Base-by-base conservation (phyloP, 768 basidiomycete genomes). In the Kwoniella shandongensis region DNA sequence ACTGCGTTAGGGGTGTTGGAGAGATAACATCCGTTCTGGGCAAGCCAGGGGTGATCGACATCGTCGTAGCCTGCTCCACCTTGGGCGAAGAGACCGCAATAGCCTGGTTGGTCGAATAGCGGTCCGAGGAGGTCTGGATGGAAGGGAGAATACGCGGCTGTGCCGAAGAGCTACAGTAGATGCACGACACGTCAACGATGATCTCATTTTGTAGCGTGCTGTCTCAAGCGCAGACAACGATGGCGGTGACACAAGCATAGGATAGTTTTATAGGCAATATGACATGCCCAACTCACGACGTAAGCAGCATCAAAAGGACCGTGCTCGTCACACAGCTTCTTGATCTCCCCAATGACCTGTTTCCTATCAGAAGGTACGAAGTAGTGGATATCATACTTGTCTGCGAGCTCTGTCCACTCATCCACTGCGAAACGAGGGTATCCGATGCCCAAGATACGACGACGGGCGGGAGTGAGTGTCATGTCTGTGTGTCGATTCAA, bases 21-120 rank as follows among this genome's bases (percentile, higher is more conserved):
- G 32, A 32, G 32, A 45, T 61, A 50, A 26, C 40, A 60, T 36
- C 56, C 51, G 22, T 57, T 53, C 30, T 54, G 44, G 11, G 57
- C 51, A 2, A 63, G 49, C 50, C 44, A 59, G 22, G 30, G 44
- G 44, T 51, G 25, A 30, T 54, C 51, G 23, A 64, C 62, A 35
- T 64, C 62, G 44, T 64, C 62, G 47, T 65, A 65, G 15, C 63
- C 63, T 12, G 63, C 63, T 2, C 63, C 63, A 10, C 59, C 63
- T 48, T 65, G 63, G n/a, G 63, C 63, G 42, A 44, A 65, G 22
- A 65, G 30, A 12, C 63, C 63, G 25, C 63, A 65, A 20, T 29
- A 25, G 17, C 62, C 62, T 11, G 62, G 57, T 18, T 41, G 25
- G 4, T 20, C 27, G 48, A 65, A 49, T 15, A 65, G 45, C 2